These are phyloP conservation scores for Hymenoscyphus scutula DNA, from an alignment of 2,329 filamentous ascomycete species.

Conservation along the genomic window DNA sequence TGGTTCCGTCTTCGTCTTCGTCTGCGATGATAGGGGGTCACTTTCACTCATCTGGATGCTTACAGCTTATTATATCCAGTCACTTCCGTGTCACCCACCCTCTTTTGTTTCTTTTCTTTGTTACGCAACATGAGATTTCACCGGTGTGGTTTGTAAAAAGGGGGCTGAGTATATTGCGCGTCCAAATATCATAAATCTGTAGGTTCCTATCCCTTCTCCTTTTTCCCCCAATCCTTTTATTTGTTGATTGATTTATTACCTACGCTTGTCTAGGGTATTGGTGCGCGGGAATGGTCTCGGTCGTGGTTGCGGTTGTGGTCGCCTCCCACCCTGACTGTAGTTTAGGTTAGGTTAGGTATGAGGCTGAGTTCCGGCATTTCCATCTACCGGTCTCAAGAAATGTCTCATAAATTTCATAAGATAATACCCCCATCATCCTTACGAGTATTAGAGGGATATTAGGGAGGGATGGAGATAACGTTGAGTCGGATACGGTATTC, in stretches of 20 bases:
- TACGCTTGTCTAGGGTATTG: background rate
- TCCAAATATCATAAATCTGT: background rate
- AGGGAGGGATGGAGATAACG: too few relatives aligned
- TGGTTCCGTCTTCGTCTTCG: too few relatives aligned
- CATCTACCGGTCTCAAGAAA: background rate
- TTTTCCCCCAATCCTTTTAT: background rate
- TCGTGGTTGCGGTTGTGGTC: too few relatives aligned
- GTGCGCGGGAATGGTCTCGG: too few relatives aligned
- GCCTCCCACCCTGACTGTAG: background rate
- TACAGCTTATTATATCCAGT: background rate
- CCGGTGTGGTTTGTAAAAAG: background rate
- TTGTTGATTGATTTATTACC: background rate
- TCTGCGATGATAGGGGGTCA: conserved; percentile 7
- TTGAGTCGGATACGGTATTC: too few relatives aligned
- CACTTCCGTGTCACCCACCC: background rate
- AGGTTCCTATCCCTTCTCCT: too few relatives aligned
- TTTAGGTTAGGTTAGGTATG: conserved; percentile 1
- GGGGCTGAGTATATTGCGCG: conserved; percentile 10
- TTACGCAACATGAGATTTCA: conserved; percentile 3
- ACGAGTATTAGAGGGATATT: too few relatives aligned
- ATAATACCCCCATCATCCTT: background rate
- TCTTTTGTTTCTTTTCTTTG: background rate
- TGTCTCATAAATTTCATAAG: too few relatives aligned
- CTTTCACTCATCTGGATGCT: background rate
- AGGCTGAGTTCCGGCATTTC: background rate